Evolutionary conservation across 805 yeast genomes (phyloP), one percentile per base, ranked within the genome.

Genomic region (Metschnikowia matae): DNA sequence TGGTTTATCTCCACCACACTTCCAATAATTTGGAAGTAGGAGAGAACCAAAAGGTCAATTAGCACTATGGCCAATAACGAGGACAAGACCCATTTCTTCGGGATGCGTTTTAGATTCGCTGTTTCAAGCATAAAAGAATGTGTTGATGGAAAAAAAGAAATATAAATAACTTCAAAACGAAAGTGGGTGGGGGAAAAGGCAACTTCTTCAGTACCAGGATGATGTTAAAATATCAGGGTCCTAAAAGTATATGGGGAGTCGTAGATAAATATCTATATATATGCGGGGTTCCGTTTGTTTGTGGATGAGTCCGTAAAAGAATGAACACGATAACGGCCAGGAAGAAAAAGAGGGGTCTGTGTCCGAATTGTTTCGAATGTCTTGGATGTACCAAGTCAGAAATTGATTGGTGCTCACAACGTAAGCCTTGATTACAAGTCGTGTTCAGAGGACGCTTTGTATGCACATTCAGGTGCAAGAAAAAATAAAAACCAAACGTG

Each of bases 61-160:
- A 51, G 14, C 35, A 51, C 48, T 10, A 53, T 8, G 8, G 37
- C 50, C 11, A 40, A 34, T 37, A 53, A 38, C 2, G 40, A 6
- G 13, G 26, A 32, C 41, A 42, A 26, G 2, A 50, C 39, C 23
- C 44, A 41, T 42, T 41, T 47, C 21, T 20, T 42, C 14, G 45
- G 37, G 31, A 33, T 21, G 6, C 37, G 45, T 3, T 33, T 33
- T 33, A 20, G 37, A 21, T 11, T 21, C 31, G 31, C 31, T 33
- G n/a, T 33, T 14, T 37, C 34, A 7, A 32, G 8, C 45, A 42
- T 42, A 14, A 26, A 26, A 26, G 11, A 26, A 4, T 10, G 29
- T 8, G 11, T 26, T 26, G 29, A 26, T 26, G 29, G 29, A 10
- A 8, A 26, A 26, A 18, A 2, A 18, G 2, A 18, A 2, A 18